Evolutionary conservation across 1,139 yeast genomes (phyloP).

Genomic region (Trichomonascaceae sp.): DNA sequence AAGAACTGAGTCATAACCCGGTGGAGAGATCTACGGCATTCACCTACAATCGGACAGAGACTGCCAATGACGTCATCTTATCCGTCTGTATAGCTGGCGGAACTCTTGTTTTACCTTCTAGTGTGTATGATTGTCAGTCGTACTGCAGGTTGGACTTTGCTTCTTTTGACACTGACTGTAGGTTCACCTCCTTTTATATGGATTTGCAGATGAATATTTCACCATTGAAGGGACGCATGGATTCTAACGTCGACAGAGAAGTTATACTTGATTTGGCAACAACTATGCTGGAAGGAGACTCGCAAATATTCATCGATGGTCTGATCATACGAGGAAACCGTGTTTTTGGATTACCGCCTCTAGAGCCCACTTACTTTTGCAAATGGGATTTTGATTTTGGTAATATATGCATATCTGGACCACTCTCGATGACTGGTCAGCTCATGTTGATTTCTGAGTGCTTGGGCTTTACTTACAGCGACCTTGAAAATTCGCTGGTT

Average conservation of each 20-base stretch:
- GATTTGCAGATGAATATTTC: slow-evolving; percentile 40
- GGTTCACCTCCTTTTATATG: slow-evolving; percentile 92
- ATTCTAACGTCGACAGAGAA: slow-evolving; percentile 17
- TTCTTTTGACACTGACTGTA: slow-evolving; percentile 63
- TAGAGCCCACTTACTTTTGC: slow-evolving; percentile 80
- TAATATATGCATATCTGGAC: slow-evolving; percentile 47
- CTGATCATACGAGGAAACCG: slow-evolving; percentile 76
- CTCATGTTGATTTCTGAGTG: slow-evolving; percentile 42
- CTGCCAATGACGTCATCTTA: slow-evolving; percentile 72
- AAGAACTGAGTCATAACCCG: slow-evolving; percentile 54
- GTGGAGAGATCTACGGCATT: slow-evolving; percentile 8
- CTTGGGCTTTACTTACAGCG: slow-evolving; percentile 58
- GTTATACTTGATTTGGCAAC: slow-evolving; percentile 24
- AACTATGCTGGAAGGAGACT: not conserved
- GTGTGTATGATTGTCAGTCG: slow-evolving; percentile 59
- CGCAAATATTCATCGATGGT: slow-evolving; percentile 54
- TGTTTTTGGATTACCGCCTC: slow-evolving; percentile 87
- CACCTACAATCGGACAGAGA: slow-evolving; percentile 43
- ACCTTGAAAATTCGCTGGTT: slow-evolving; percentile 66
- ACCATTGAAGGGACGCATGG: slow-evolving; percentile 31
- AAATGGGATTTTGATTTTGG: slow-evolving; percentile 83
- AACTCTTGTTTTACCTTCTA: slow-evolving; percentile 62
- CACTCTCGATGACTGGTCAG: slow-evolving; percentile 43
- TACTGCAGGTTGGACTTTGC: slow-evolving; percentile 55
- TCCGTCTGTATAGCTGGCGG: slow-evolving; percentile 67